Evolutionary conservation across 768 basidiomycete species (phyloP), one percentile per base, ranked within the genome.

Genomic region (Kwoniella pini): DNA sequence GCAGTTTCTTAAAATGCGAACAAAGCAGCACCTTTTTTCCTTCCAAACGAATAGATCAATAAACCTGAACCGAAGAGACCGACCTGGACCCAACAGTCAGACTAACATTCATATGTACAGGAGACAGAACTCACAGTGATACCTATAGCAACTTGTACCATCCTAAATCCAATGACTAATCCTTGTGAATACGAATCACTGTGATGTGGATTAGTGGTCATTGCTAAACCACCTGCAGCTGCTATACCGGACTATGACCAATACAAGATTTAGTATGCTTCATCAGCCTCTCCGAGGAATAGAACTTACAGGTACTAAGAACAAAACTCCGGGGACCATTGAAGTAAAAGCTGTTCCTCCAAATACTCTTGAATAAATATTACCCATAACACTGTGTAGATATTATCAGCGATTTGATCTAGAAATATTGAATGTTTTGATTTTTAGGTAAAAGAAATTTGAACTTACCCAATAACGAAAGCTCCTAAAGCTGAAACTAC

Each of bases 51-150:
- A 71, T 92, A 93, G 15, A 93, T 88, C 42, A 93, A 77, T 11
- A 89, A 86, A 72, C 90, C 89, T 67, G 89, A 90, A 83, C 88
- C 89, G 80, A 91, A 92, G 43, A 93, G 77, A 17, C 91, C 90
- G 50, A 91, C 71, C 71, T 72, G 15, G 2, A 2, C 19, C 10
- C 7, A 40, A 21, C 30, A 31, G 11, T 4, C n/a, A n/a, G n/a
- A n/a, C n/a, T n/a, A n/a, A n/a, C n/a, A n/a, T n/a, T n/a, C 17
- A 39, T 39, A 38, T 54, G 21, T 36, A 24, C 13, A 27, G 21
- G 40, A 17, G 17, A 7, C 19, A 43, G 21, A 7, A 63, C 68
- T 63, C 28, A 72, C 89, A 0, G 90, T 92, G 68, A 93, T 91
- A 27, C 91, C 91, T 58, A 92, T 90, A 0, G 89, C 88, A 48